Evolutionary conservation across 352 stramenopile species (phyloP), one percentile per base, ranked within the genome.

Genomic region (Thalassiosira hispida): DNA sequence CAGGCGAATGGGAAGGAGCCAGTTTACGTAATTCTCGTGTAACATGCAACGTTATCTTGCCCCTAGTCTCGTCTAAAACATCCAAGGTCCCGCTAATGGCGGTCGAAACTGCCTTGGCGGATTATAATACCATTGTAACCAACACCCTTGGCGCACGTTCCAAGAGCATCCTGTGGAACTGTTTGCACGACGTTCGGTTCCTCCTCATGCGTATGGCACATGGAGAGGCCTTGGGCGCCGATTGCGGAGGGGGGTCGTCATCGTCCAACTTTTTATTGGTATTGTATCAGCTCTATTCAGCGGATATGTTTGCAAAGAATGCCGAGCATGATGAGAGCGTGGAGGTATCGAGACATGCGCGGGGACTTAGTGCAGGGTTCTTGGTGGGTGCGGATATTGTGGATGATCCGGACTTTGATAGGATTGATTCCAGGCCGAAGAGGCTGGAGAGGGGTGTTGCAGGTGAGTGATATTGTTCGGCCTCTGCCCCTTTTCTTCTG

Each of bases 1-100:
- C 29, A 80, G 60, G 55, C 20, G 90, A 94, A 69, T 94, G 90
- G 90, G 90, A 94, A 77, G 90, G 90, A 23, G 90, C 90, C 23
- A 90, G 61, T 57, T 64, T 94, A 22, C 69, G 90, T 47, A 94
- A 94, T 76, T 89, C 75, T 33, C 52, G 86, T 35, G 85, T 92
- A 0, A 83, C 86, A 49, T 93, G 90, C 74, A 94, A 94, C 71
- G 79, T 89, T 0, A 92, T 93, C 47, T 66, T 94, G 18, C 90
- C 90, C 18, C 66, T 94, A 27, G 75, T 92, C 14, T 91, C 86
- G 11, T 89, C 81, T 20, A 74, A 83, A 23, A 84, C 77, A 38
- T 90, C 85, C 0, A 83, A 86, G 42, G 85, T 94, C 42, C 78
- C 89, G 25, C 70, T 94, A 4, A 77, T 90, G 42, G 78, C 81